Evolutionary conservation across 345 rosid genomes (phyloP).

Genomic region (Barbarea vulgaris): DNA sequence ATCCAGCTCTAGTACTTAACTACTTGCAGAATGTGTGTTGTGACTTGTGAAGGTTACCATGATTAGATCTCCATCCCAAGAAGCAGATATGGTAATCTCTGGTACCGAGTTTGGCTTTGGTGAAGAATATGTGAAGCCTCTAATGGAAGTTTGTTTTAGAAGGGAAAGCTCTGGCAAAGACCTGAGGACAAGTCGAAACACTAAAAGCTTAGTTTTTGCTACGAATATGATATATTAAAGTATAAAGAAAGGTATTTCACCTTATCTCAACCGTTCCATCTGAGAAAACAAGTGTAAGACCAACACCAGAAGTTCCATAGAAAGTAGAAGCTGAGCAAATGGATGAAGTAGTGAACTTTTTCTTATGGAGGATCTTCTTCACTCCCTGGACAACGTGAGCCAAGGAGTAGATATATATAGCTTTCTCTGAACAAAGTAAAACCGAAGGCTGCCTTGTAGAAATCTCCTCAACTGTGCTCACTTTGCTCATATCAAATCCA

Average conservation of each 20-base stretch:
- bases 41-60: constrained; percentile 49
- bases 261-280: constrained; percentile 80
- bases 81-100: constrained; percentile 59
- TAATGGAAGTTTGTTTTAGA: constrained; percentile 62
- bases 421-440: constrained; percentile 83
- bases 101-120: constrained; percentile 52
- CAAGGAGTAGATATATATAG: constrained; percentile 74
- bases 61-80: constrained; percentile 73
- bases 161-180: constrained; percentile 77
- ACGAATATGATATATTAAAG: not conserved
- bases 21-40: constrained; percentile 23
- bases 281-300: constrained; percentile 69
- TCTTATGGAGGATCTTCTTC: constrained; percentile 80
- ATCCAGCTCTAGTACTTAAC: not conserved
- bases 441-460: constrained; percentile 54
- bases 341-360: constrained; percentile 67
- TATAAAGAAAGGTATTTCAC: constrained; percentile 39
- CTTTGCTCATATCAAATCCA: constrained; percentile 41
- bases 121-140: constrained; percentile 61
- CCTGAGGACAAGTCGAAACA: constrained; percentile 38
- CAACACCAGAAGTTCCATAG: constrained; percentile 55
- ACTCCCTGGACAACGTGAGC: constrained; percentile 77
- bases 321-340: constrained; percentile 90
- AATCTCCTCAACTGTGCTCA: constrained; percentile 49
- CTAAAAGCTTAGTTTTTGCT: not conserved